Base-by-base conservation (phyloP, 2,329 filamentous ascomycete genomes). In the Penicillium aurantiogriseum region DNA sequence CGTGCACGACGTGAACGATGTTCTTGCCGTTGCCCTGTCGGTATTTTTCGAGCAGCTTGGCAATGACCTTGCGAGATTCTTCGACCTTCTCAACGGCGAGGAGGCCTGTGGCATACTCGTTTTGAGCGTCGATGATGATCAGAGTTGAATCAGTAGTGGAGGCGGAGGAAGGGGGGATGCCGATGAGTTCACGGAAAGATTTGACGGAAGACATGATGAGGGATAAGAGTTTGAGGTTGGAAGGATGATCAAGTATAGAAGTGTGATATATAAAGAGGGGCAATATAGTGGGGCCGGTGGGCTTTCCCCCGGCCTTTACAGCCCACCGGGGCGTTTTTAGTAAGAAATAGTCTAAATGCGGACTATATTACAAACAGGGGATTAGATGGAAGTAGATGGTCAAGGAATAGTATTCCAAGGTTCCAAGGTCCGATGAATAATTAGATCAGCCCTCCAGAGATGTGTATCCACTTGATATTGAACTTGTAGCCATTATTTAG, bases 111-210 rank as follows among this genome's bases (percentile, higher is more conserved):
- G 63, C 73, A 61, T 87, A 89, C 73, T 90, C 87, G 67, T 88
- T 88, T 67, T 90, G 87, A 1, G 87, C 87, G 68, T 89, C 86
- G 67, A 89, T 85, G 71, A 89, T 88, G 65, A 89, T 73, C 44
- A 89, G 79, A 2, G 82, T 81, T 61, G 81, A 85, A 73, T 89
- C 85, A 43, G 72, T 70, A 0, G 81, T 75, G 0, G 83, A 81
- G 8, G 85, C 85, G 0, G 81, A 83, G 15, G 83, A 84, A 25
- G 80, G 79, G 10, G 77, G 68, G 13, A 81, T 74, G 56, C 86
- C 86, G 54, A 88, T 66, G 56, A 85, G 73, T 35, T 78, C 64
- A 57, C 84, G 82, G 75, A 85, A 82, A 17, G 67, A 69, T 42
- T 58, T 38, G 25, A n/a, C 33, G 5, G 42, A 49, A 43, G 63